Base-by-base conservation (phyloP, 306 rosid species). In the Biancaea sappan region DNA sequence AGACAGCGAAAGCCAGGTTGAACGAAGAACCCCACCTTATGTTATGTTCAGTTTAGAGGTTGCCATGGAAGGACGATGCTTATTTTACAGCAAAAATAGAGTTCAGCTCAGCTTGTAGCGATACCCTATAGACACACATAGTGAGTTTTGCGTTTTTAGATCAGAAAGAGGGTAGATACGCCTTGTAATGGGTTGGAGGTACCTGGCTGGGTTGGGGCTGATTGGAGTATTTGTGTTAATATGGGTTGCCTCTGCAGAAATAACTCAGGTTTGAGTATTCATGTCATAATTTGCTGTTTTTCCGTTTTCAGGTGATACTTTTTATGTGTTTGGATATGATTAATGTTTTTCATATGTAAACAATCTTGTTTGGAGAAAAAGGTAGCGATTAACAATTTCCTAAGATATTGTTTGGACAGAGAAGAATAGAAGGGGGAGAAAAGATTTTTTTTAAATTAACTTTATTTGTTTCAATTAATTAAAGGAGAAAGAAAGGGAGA, bases 241-340 rank as follows among this genome's bases (percentile, higher is more conserved):
- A 40, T 88, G 89, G 93, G 94, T 91, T 31, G 66, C 89, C 54
- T 88, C 86, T 41, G 96, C 96, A 29, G 94, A 88, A 72, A 81
- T 91, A 35, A 86, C 96, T 71, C 96, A 91, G 96, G 94, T 91
- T 69, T 51, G 66, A 26, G 2, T 24, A 1, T 10, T 43, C 16
- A 26, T 18, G 1, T 43, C 13, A 26, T n/a, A 1, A 11, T 24
- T 44, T 48, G 46, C 31, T 16, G 3, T 28, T 35, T 69, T 2
- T 29, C 22, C 18, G 37, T 65, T 26, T 25, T 51, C n/a, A 4
- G 13, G 25, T 54, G 34, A 24, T 34, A 13, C 18, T 54, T 25
- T 22, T 25, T 1, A 22, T 1, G 4, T 24, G 61, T 26, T 5
- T 54, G 35, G 32, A 54, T 54, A 15, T 4, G n/a, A 3, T 54